Conservation (phyloP, 2,329 filamentous ascomycete genomes). For the Fusarium nurragi region DNA sequence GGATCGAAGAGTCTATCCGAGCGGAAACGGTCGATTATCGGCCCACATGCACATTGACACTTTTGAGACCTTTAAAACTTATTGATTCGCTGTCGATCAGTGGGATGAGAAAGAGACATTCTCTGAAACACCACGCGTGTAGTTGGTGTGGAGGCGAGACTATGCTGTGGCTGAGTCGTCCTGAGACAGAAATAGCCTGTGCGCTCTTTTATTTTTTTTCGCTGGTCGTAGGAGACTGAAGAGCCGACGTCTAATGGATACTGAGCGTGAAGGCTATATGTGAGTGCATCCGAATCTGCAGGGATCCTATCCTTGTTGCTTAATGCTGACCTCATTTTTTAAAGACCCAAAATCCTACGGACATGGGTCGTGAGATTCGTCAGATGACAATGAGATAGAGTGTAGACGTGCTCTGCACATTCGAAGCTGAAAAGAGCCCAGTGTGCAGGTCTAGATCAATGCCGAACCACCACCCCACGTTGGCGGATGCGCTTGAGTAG, state of each 20-base stretch:
- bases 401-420: background rate
- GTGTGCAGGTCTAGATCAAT: constrained; percentile 24
- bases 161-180: constrained; percentile 21
- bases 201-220: background rate
- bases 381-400: background rate
- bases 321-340: background rate
- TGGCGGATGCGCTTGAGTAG: constrained; percentile 20
- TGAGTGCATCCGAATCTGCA: constrained; percentile 4
- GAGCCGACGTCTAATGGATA: background rate
- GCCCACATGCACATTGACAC: constrained; percentile 4
- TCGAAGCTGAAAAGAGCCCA: constrained; percentile 13
- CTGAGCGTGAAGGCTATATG: background rate
- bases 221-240: constrained; percentile 4
- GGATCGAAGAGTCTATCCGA: background rate
- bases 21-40: background rate
- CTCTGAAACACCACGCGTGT: constrained; percentile 29
- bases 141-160: constrained; percentile 21
- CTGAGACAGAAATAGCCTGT: constrained; percentile 30
- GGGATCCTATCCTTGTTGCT: background rate
- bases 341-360: constrained; percentile 10
- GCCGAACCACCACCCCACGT: constrained; percentile 28
- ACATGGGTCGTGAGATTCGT: background rate
- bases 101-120: constrained; percentile 13
- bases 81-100: constrained; percentile 14
- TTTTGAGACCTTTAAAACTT: background rate